Evolutionary conservation across 331 rosid species (phyloP).

Genomic region (Quercus phellos): DNA sequence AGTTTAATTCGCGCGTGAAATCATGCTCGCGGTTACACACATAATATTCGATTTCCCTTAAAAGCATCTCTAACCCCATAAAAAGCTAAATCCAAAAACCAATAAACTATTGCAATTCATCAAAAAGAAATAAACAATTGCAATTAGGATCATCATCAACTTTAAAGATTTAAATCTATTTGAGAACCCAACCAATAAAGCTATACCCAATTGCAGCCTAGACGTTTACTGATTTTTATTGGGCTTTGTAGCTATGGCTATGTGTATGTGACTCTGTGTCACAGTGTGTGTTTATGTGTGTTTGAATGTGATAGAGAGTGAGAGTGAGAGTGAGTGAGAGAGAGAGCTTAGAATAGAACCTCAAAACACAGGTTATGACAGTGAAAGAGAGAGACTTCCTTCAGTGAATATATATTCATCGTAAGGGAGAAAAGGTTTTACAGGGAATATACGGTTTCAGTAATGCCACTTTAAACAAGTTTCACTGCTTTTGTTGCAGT

Average conservation of each 20-base stretch:
- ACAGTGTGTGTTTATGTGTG: neutral
- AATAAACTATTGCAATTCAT: constrained; percentile 25
- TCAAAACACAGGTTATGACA: neutral
- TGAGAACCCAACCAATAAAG: constrained; percentile 37
- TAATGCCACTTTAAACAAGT: constrained; percentile 36
- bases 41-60: constrained; percentile 47
- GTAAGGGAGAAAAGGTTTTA: constrained; percentile 45
- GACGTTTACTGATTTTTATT: neutral
- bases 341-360: no score
- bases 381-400: no score
- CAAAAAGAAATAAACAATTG: constrained; percentile 14
- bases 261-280: neutral
- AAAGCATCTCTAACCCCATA: constrained; percentile 53
- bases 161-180: constrained; percentile 38
- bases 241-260: neutral
- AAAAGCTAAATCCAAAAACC: constrained; percentile 46
- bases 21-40: constrained; percentile 13
- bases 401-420: constrained; percentile 27
- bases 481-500: constrained; percentile 68
- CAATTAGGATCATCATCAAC: constrained; percentile 26
- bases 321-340: neutral
- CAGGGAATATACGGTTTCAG: constrained; percentile 60
- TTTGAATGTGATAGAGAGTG: neutral
- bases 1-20: constrained; percentile 31
- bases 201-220: neutral